Evolutionary conservation across 1,139 yeast species (phyloP), one percentile per base, ranked within the genome.

Genomic region (Suzukiozyma palmioleophila): DNA sequence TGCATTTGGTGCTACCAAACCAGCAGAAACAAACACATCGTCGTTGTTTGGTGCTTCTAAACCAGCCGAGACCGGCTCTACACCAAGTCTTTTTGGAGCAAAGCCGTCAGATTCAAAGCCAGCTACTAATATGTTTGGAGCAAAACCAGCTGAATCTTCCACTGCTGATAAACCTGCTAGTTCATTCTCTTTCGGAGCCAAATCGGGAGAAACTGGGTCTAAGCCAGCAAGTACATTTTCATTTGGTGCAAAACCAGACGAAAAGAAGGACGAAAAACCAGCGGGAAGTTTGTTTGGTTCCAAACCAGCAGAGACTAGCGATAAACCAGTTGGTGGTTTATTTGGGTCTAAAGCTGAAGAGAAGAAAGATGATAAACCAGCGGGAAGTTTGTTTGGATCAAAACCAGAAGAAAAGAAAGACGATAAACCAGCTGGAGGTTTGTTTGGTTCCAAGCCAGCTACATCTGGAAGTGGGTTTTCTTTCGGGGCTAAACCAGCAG

Each of bases 371-470:
- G 37, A 35, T 32, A 32, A 32, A 8, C 28, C 21, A 8, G 41
- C 44, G 40, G 35, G 30, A 40, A 30, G 10, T 30, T 15, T 11
- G 24, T n/a, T 16, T 47, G 37, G 46, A 29, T 36, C 59, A 10
- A 57, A 52, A 31, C 45, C 60, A 7, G 58, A 48, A 21, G 56
- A 50, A 14, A 49, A 42, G 39, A 51, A 53, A 32, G 52, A 52
- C 16, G 48, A 39, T 8, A 42, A 43, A 21, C 47, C 54, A 3
- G 39, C 47, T n/a, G 39, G 44, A n/a, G 52, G 50, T 9, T 42
- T 47, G 18, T 63, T 65, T 47, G 60, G 65, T 35, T 38, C 59
- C 18, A 58, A 55, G 35, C 53, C 63, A 3, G 54, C 48, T n/a
- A 56, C 47, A 18, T 38, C 52, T 9, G 53, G 43, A 36, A 40